Base-by-base conservation (phyloP, 768 basidiomycete genomes). In the Clavulina sp. region DNA sequence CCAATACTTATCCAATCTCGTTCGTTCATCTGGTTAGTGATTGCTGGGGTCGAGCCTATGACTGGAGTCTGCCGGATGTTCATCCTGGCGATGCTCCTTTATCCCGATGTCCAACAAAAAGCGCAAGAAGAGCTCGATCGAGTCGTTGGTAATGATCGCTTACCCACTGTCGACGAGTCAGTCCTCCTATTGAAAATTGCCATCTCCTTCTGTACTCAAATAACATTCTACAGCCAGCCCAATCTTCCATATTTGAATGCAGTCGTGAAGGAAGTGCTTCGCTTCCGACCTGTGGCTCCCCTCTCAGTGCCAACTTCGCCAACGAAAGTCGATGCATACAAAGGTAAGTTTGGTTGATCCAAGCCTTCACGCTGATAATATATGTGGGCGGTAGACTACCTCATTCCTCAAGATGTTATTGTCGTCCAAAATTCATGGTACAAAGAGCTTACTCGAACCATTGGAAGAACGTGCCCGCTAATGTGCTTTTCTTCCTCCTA, bases 101-200 rank as follows among this genome's bases (percentile, higher is more conserved):
- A 70, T 50, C 67, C 68, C 1, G 61, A 66, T 23, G 60, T 65
- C 33, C 70, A 72, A 52, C 48, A 55, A 5, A 57, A 57, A 26
- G 66, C 66, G 13, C 66, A 69, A 23, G 61, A 60, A 31, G 71
- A 73, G 59, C 61, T 68, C 23, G 57, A 64, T n/a, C 48, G 53
- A 3, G 56, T 64, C 30, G 56, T 70, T 7, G 59, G 61, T 2
- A 50, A 52, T 19, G 57, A 59, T 5, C 52, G 61, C 3, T 63
- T 70, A 65, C 47, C 60, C 0, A 54, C 53, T 1, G 52, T 55
- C 24, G 48, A 29, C 3, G 62, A 63, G 41, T 46, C 13, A 13
- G 43, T 24, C 43, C 1, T 28, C 13, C 24, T 13, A 9, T 13
- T 16, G 13, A 26, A 9, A 24, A 9, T 46, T 24, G 13, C 26